Evolutionary conservation across 768 basidiomycete species (phyloP).

Genomic region (Zangia roseola): DNA sequence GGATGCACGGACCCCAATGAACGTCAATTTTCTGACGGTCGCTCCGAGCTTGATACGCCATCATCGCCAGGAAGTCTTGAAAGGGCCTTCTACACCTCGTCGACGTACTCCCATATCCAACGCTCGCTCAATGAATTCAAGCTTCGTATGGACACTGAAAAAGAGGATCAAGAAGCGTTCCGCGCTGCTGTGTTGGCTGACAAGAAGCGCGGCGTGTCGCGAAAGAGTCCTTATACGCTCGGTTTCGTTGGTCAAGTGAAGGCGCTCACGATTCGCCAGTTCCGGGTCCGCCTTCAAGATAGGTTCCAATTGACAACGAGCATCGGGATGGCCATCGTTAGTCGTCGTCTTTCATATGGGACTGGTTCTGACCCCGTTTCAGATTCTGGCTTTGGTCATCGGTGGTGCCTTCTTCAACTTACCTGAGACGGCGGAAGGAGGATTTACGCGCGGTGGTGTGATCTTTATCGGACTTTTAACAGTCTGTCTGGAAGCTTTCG

Average conservation of each 20-base stretch:
- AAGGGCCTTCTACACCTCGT: conserved; percentile 53
- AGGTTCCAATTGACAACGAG: conserved; percentile 75
- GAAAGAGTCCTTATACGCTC: conserved; percentile 80
- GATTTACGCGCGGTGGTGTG: conserved; percentile 84
- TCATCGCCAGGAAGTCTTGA: conserved; percentile 69
- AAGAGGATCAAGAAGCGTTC: conserved; percentile 73
- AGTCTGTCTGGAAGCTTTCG: conserved; percentile 69
- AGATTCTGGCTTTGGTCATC: conserved; percentile 49
- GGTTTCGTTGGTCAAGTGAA: conserved; percentile 73
- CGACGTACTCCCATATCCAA: conserved; percentile 42
- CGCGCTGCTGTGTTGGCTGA: conserved; percentile 70
- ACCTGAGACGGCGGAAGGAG: conserved; percentile 71
- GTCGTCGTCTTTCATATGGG: conserved; percentile 19
- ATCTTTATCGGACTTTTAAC: conserved; percentile 71
- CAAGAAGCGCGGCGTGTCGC: conserved; percentile 75
- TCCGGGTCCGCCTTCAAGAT: conserved; percentile 73
- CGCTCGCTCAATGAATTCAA: conserved; percentile 57
- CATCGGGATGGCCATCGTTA: conserved; percentile 56
- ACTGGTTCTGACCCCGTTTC: conserved; percentile 1
- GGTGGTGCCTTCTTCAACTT: conserved; percentile 76
- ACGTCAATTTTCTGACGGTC: conserved; percentile 70
- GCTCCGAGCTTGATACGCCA: conserved; percentile 53
- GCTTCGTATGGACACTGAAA: conserved; percentile 53
- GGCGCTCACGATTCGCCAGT: conserved; percentile 69
- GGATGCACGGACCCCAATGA: conserved; percentile 85